Evolutionary conservation across 2,329 filamentous ascomycete species (phyloP).

Genomic region (Monilinia polystroma): DNA sequence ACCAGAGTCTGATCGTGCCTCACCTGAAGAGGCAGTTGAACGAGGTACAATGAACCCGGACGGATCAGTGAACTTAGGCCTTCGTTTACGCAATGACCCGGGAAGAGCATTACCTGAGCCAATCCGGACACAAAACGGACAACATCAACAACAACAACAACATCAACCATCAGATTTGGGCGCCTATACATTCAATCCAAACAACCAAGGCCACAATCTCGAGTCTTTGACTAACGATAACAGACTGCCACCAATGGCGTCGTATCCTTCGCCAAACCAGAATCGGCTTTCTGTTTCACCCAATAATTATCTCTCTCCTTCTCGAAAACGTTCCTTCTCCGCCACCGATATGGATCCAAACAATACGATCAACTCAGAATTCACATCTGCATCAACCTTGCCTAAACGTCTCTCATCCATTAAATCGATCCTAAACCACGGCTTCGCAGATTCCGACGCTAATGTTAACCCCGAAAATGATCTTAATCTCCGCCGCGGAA

Average conservation of each 20-base stretch:
- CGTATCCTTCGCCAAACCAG: constrained; percentile 46
- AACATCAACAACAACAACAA: constrained; percentile 31
- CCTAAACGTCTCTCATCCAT: constrained; percentile 70
- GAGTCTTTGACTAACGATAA: constrained; percentile 56
- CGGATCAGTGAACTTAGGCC: constrained; percentile 62
- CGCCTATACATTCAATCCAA: constrained; percentile 44
- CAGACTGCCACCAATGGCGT: constrained; percentile 52
- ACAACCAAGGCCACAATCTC: constrained; percentile 32
- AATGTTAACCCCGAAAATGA: constrained; percentile 18
- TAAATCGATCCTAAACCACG: constrained; percentile 70
- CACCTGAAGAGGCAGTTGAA: constrained; percentile 32
- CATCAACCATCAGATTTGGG: constrained; percentile 47
- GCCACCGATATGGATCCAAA: constrained; percentile 53
- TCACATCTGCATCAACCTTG: constrained; percentile 41
- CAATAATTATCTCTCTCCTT: constrained; percentile 57
- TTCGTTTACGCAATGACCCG: constrained; percentile 48
- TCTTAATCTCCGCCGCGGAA: constrained; percentile 20
- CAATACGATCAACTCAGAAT: constrained; percentile 23
- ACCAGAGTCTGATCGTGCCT: constrained; percentile 39
- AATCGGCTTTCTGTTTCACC: constrained; percentile 60
- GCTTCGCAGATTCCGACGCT: constrained; percentile 31
- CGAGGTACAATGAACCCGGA: constrained; percentile 60
- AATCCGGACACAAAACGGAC: constrained; percentile 32
- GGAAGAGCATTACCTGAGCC: constrained; percentile 38
- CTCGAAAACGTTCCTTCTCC: constrained; percentile 68